Conservation (phyloP, 2,329 filamentous ascomycete species). For the Cladobotryum protrusum region DNA sequence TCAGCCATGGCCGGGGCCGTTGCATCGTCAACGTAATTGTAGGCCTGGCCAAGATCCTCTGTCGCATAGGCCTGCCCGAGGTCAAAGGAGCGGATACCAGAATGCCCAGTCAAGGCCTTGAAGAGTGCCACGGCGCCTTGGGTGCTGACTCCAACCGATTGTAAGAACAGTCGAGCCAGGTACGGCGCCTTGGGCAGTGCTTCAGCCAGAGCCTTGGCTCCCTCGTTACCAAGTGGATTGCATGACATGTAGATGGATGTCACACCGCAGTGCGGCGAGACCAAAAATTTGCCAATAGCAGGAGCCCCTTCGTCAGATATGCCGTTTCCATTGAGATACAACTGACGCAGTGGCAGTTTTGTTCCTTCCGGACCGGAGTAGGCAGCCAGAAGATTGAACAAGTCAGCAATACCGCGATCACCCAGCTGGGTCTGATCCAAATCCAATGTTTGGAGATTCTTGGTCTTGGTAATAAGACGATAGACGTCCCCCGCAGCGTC, state of each 20-base stretch:
- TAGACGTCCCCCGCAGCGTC: slow-evolving; percentile 34
- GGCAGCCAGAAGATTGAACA: slow-evolving; percentile 34
- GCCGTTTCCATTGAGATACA: slow-evolving; percentile 33
- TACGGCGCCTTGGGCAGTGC: slow-evolving; percentile 27
- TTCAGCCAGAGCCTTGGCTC: slow-evolving; percentile 23
- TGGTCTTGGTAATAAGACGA: slow-evolving; percentile 36
- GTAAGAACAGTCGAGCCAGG: slow-evolving; percentile 32
- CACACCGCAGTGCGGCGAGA: slow-evolving; percentile 26
- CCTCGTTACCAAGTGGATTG: slow-evolving; percentile 32
- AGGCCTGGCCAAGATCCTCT: slow-evolving; percentile 37
- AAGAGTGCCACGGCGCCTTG: slow-evolving; percentile 33
- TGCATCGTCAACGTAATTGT: slow-evolving; percentile 40
- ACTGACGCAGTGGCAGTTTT: slow-evolving; percentile 27
- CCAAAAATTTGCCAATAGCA: slow-evolving; percentile 28
- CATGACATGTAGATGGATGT: slow-evolving; percentile 32
- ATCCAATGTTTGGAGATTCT: slow-evolving; percentile 42
- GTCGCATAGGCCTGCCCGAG: slow-evolving; percentile 43
- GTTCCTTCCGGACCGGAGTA: slow-evolving; percentile 22
- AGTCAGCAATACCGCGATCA: slow-evolving; percentile 36
- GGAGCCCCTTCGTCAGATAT: slow-evolving; percentile 24
- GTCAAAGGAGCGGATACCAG: slow-evolving; percentile 33
- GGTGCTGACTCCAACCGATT: slow-evolving; percentile 38
- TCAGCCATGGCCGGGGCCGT: slow-evolving; percentile 26
- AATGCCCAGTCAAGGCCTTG: slow-evolving; percentile 28
- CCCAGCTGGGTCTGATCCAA: slow-evolving; percentile 48